Percentiles rank a stretch among this genome's conserved stretches.
These are phyloP conservation scores for Fragaria iinumae DNA, from an alignment of 306 rosid genomes.

Conservation along the genomic window DNA sequence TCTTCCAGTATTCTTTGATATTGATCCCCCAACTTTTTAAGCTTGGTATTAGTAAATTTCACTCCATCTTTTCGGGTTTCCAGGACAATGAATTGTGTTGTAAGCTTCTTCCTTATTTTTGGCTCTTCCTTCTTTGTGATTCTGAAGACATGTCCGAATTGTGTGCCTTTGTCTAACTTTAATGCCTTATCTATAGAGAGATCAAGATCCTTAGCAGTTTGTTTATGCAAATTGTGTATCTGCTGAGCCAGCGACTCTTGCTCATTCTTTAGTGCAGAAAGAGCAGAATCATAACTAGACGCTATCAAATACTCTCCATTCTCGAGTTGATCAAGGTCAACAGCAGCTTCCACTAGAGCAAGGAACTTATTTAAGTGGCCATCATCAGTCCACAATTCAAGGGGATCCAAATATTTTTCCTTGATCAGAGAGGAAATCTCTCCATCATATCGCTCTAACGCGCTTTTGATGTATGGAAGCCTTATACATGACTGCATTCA, in stretches of 20 bases:
- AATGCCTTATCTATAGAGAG: conserved; percentile 77
- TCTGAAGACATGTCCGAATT: conserved; percentile 94
- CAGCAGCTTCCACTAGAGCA: conserved; percentile 78
- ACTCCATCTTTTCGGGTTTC: conserved; percentile 99
- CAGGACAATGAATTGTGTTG: conserved; percentile 80
- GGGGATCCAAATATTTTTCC: conserved; percentile 58
- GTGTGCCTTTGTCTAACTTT: conserved; percentile 86
- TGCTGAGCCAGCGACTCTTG: conserved; percentile 66
- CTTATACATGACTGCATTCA: conserved; percentile 80
- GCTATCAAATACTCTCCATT: conserved; percentile 93
- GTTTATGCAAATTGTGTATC: conserved; percentile 71
- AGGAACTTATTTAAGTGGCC: conserved; percentile 72
- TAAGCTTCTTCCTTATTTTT: conserved; percentile 89
- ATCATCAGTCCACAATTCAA: conserved; percentile 73
- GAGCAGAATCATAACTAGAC: conserved; percentile 69
- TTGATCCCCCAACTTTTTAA: conserved; percentile 79
- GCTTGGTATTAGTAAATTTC: conserved; percentile 90
- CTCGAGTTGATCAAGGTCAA: conserved; percentile 95
- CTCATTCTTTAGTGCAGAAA: conserved; percentile 61
- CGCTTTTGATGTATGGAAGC: conserved; percentile 73
- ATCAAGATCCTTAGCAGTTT: conserved; percentile 85
- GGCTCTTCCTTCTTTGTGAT: conserved; percentile 99
- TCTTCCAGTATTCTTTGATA: conserved; percentile 79
- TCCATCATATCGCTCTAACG: conserved; percentile 67
- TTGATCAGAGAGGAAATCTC: conserved; percentile 67